Base-by-base conservation (phyloP, 805 yeast species). In the Lipomyces sp. region DNA sequence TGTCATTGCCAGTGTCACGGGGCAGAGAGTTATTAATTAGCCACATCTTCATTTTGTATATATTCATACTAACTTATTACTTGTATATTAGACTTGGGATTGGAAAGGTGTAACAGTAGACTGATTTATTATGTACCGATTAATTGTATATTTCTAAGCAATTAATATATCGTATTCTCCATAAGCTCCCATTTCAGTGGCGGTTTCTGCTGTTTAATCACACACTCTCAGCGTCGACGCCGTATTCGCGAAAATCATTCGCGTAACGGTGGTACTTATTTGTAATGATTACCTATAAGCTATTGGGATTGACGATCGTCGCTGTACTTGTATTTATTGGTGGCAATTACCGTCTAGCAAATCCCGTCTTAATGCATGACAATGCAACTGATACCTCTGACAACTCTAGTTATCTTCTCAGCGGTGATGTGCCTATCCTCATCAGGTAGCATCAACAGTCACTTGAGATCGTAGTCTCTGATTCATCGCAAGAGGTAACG, bases 381-480 rank as follows among this genome's bases (percentile, higher is more conserved):
- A 15, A 15, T 42, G 48, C 15, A n/a, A 8, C 63, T 64, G 7
- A 35, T 33, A 50, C 6, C 56, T 34, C 34, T 64, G 32, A 5
- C 10, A 30, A 18, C 56, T n/a, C 69, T 67, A 15, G n/a, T 64
- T 45, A 57, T 65, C 53, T 37, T 63, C 45, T 39, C 65, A 0
- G 68, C 67, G 13, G 67, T 67, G 15, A 66, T 66, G 69, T 33
- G 69, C 8, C 54, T 55, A n/a, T 67, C 62, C 39, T 48, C 64
- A 30, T 55, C 54, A 10, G 58, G 59, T 15, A 42, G 37, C 11
- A 48, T 66, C 7, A n/a, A 62, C 55, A n/a, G 64, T 66, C 37
- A 48, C 68, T 18, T 48, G 58, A 30, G 69, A 57, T 6, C 64
- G 67, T 18, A 67, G 69, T 11, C 57, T 66, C 13, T 64, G 67